These are phyloP conservation scores for Arthromyces matolae DNA, from an alignment of 768 basidiomycete genomes.

Conservation along the genomic window DNA sequence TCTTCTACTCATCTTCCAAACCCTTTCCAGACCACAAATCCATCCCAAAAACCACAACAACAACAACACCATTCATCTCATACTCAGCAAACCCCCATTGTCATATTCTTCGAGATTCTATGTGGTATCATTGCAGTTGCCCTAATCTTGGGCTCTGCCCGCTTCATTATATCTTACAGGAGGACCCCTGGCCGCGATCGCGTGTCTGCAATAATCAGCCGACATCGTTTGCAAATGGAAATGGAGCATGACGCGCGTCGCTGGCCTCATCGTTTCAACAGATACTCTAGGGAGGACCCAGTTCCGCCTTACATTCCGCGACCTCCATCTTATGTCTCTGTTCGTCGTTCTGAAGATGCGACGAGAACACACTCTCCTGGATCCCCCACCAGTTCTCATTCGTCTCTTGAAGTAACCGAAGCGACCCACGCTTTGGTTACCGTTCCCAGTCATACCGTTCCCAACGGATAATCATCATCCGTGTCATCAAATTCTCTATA, in stretches of 20 bases:
- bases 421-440: background rate
- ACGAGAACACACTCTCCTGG: constrained; percentile 9
- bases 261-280: constrained; percentile 25
- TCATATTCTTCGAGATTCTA: constrained; percentile 43
- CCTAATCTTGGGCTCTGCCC: constrained; percentile 33
- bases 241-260: constrained; percentile 45
- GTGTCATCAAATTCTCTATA: background rate
- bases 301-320: constrained; percentile 52
- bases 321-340: constrained; percentile 41
- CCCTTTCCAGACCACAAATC: constrained; percentile 11
- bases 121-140: constrained; percentile 36
- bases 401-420: constrained; percentile 1
- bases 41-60: background rate
- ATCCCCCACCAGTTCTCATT: constrained; percentile 5
- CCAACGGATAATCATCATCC: constrained; percentile 1
- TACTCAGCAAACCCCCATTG: constrained; percentile 28
- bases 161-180: constrained; percentile 41
- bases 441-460: constrained; percentile 4
- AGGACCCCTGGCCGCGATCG: constrained; percentile 45
- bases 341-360: background rate
- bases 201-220: constrained; percentile 36
- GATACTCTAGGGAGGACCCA: constrained; percentile 35
- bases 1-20: constrained; percentile 1
- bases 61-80: constrained; percentile 13
- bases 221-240: constrained; percentile 48